These are phyloP conservation scores for Kickxella alabastrina DNA, from an alignment of 192 early-diverging fungal species.

Conservation along the genomic window DNA sequence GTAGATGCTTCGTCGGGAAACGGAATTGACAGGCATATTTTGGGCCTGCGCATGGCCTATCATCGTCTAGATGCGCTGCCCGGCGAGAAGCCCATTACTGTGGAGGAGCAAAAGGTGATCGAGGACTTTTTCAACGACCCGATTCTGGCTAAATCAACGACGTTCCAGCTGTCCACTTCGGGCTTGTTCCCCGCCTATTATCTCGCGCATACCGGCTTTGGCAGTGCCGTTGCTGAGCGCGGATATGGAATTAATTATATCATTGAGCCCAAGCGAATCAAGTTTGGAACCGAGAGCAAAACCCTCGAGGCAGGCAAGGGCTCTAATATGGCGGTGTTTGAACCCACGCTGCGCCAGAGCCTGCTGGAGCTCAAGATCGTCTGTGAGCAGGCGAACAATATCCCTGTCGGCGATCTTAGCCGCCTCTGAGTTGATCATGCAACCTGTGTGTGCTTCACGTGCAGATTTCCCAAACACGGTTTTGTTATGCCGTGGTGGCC, in stretches of 20 bases:
- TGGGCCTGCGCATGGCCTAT: conserved; percentile 69
- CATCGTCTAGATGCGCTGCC: conserved; percentile 50
- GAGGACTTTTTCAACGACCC: conserved; percentile 63
- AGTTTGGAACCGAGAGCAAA: conserved; percentile 82
- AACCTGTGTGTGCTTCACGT: not conserved
- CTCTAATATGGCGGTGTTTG: conserved; percentile 19
- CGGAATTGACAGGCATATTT: conserved; percentile 79
- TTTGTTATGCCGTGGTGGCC: not conserved
- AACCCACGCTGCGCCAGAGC: conserved; percentile 11
- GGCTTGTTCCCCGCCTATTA: conserved; percentile 67
- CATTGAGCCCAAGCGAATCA: conserved; percentile 58
- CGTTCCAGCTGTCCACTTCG: conserved; percentile 75
- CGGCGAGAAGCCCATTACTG: conserved; percentile 7
- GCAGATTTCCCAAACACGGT: not conserved
- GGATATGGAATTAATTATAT: conserved; percentile 88
- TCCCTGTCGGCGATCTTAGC: conserved; percentile 3
- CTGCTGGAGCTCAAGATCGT: conserved; percentile 22
- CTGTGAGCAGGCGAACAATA: conserved; percentile 20
- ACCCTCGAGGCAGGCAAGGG: conserved; percentile 17
- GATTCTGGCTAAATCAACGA: conserved; percentile 58
- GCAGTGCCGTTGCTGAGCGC: conserved; percentile 72
- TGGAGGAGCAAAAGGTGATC: conserved; percentile 11
- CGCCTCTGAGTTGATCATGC: conserved; percentile 4
- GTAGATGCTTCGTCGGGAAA: conserved; percentile 63
- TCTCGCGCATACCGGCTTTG: conserved; percentile 80